Base-by-base conservation (phyloP, 148 eudicot species). In the Arctostaphylos glauca region DNA sequence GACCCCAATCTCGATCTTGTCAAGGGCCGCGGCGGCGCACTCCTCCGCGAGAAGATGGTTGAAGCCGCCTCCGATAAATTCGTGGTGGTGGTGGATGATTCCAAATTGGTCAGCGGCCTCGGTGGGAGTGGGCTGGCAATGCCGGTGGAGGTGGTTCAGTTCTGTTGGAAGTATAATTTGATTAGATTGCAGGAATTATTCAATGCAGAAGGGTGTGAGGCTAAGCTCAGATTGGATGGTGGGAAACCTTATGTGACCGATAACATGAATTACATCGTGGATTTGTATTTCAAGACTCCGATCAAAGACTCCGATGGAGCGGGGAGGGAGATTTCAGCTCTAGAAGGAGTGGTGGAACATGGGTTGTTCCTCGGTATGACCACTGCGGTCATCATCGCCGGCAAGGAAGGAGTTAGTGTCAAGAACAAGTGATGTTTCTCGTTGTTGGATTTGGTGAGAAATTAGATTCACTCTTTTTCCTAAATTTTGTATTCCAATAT, bases 341-440 rank as follows among this genome's bases (percentile, higher is more conserved):
- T 94, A 76, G 96, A 94, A 86, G 98, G 98, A 58, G 98, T 96
- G 59, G 98, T 96, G 78, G 98, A 96, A 82, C 98, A 96, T 84
- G 98, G 98, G 31, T 78, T 96, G 91, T 96, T 94, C 87, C 84
- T 96, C 64, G 90, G 89, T 60, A 92, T 96, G 98, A 90, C 98
- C 4, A 96, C 85, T 0, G 95, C 93, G 64, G 95, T 92, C 58
- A 96, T 96, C 76, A 92, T 96, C 83, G 98, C 98, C 0, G 98
- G 98, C 1, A 91, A 91, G 76, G 88, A 84, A 56, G 98, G 98
- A 25, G 96, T 96, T 8, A 89, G 87, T 78, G 90, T 96, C 58
- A 90, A 92, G 91, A 82, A 83, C 85, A 96, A 95, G 93, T 95
- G 89, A 96, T 81, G 62, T 25, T 7, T 9, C 23, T 19, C 3